Base-by-base conservation (phyloP, 169 alveolate genomes). In the Plasmodium relictum region DNA sequence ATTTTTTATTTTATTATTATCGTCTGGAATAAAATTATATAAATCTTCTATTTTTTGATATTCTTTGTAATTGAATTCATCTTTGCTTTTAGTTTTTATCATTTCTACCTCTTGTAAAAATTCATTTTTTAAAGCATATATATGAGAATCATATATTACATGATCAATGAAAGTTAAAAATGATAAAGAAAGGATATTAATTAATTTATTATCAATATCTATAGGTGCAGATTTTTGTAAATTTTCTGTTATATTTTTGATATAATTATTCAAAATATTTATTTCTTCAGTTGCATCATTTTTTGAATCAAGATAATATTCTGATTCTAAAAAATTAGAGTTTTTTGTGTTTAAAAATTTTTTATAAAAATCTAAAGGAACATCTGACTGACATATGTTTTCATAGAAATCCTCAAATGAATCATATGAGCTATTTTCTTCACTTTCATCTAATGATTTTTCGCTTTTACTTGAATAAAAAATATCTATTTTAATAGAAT, bases 131-230 rank as follows among this genome's bases (percentile, higher is more conserved):
- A 66, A 41, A 16, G 90, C 90, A 41, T 80, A 80, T 26, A 80
- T 80, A 31, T 80, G 90, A 22, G 90, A 80, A 26, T 80, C 90
- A 68, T 66, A 80, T 6, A 80, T 80, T 52, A 80, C 90, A 68
- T 80, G 58, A 59, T 80, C 90, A 68, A 80, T 56, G 18, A 80
- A 80, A 5, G 90, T 66, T 80, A 80, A 42, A 68, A 80, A 80
- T 41, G 90, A 80, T 8, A 80, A 31, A 37, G 90, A 80, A 18
- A 80, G 63, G 39, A 80, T 80, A 80, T 80, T 80, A 26, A 80
- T 18, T 58, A 80, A 68, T 80, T 80, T 80, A 70, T 54, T 80
- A 80, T 80, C 90, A 2, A 80, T 16, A 41, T 80, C 90, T 8
- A 68, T 37, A 20, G 78, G 41, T 2, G 90, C 52, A 16, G 66